These are phyloP conservation scores for Colletotrichum brevisporum DNA, from an alignment of 2,329 filamentous ascomycete species.

Conservation along the genomic window DNA sequence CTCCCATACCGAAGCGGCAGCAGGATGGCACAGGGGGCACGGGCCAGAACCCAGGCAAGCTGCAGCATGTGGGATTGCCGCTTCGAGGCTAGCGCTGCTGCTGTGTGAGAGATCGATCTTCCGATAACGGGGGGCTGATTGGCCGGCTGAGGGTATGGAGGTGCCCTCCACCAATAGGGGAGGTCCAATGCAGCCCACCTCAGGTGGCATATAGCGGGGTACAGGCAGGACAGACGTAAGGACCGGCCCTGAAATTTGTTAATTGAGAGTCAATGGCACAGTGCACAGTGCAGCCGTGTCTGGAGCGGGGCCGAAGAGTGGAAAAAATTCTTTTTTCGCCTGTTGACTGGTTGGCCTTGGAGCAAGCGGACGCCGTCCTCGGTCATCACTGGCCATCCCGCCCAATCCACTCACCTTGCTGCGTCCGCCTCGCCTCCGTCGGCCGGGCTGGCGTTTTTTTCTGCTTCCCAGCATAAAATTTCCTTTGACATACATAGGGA, in stretches of 20 bases:
- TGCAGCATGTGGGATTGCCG: conserved; percentile 38
- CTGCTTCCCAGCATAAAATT: conserved; percentile 30
- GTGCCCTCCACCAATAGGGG: conserved; percentile 4
- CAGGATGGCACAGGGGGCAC: conserved; percentile 26
- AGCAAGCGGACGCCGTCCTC: conserved; percentile 39
- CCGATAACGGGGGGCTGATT: conserved; percentile 38
- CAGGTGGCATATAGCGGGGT: conserved; percentile 39
- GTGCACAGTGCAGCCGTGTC: conserved; percentile 30
- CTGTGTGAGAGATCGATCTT: conserved; percentile 35
- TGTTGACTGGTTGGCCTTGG: conserved; percentile 29
- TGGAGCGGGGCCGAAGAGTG: conserved; percentile 38
- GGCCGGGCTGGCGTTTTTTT: conserved; percentile 23
- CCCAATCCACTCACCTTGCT: conserved; percentile 40
- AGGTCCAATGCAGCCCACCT: conserved; percentile 16
- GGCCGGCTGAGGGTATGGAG: conserved; percentile 12
- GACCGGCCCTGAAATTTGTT: conserved; percentile 30
- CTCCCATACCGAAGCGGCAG: conserved; percentile 12
- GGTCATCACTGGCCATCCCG: conserved; percentile 41
- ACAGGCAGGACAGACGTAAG: conserved; percentile 31
- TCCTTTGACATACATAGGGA: conserved; percentile 23
- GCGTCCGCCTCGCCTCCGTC: conserved; percentile 35
- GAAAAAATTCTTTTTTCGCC: conserved; percentile 37
- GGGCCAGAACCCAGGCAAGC: conserved; percentile 33
- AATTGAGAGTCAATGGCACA: conserved; percentile 34
- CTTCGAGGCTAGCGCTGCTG: conserved; percentile 14